Conservation (phyloP, 2,329 filamentous ascomycete genomes). For the Seiridium cupressi region DNA sequence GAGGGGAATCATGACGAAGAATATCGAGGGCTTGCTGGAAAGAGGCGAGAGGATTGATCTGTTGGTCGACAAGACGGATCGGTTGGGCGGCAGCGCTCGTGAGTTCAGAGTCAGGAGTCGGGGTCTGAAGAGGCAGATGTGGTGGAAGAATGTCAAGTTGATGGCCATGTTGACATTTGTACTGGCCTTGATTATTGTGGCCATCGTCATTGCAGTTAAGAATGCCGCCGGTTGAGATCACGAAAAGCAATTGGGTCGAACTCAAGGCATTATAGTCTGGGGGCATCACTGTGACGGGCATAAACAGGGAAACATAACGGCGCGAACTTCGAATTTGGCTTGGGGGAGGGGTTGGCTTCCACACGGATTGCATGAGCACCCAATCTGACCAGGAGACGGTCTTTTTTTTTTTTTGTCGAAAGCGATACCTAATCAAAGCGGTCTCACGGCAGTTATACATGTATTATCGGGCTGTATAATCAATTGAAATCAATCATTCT, state of each 20-base stretch:
- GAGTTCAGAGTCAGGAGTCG: constrained; percentile 89
- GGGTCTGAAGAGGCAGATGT: constrained; percentile 89
- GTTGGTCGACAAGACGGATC: constrained; percentile 94
- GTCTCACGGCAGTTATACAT: neutral
- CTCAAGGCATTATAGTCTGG: no score
- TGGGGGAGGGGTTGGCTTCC: no score
- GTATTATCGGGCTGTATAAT: neutral
- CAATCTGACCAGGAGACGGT: no score
- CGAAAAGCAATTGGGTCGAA: no score
- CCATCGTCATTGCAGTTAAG: constrained; percentile 54
- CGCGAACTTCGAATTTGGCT: no score
- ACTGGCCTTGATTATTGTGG: constrained; percentile 55
- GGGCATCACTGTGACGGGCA: no score
- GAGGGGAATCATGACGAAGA: constrained; percentile 89
- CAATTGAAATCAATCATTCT: neutral
- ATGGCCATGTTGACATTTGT: constrained; percentile 79
- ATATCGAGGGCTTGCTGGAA: constrained; percentile 87
- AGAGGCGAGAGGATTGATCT: constrained; percentile 90
- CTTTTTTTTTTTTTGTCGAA: neutral
- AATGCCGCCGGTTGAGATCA: constrained; percentile 21
- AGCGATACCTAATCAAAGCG: neutral
- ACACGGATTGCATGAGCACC: no score
- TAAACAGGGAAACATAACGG: no score
- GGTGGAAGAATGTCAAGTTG: constrained; percentile 98
- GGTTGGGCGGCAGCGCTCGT: constrained; percentile 80